A percentile compares a stretch with the other conserved stretches of the same genome.
Conservation (phyloP, 2,329 filamentous ascomycete species). For the Zasmidium citrigriseum region DNA sequence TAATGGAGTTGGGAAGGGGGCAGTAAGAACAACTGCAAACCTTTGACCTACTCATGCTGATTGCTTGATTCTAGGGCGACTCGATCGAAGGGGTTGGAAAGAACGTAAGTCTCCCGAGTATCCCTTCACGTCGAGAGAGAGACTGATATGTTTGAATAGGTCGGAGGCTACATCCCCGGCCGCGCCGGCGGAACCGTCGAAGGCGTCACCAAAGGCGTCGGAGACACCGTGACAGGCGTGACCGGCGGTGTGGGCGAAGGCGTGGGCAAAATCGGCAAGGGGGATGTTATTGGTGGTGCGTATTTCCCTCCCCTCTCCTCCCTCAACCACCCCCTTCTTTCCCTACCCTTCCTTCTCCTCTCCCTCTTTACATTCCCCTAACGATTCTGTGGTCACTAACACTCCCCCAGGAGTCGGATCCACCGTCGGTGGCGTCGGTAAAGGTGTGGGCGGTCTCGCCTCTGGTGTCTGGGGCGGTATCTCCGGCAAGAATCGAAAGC, state of each 20-base stretch:
- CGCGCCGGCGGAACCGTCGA: slow-evolving; percentile 45
- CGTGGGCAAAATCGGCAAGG: slow-evolving; percentile 46
- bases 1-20: slow-evolving; percentile 32
- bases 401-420: slow-evolving; percentile 33
- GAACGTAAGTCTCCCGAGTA: too few relatives aligned
- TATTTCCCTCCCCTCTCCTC: not conserved
- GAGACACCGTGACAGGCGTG: slow-evolving; percentile 40
- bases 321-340: not conserved
- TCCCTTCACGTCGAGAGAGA: too few relatives aligned
- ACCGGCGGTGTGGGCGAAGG: slow-evolving; percentile 45
- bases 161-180: slow-evolving; percentile 39
- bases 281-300: slow-evolving; percentile 45
- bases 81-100: slow-evolving; percentile 28
- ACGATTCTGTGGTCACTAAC: not conserved
- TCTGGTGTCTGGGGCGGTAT: slow-evolving; percentile 35
- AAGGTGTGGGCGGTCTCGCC: slow-evolving; percentile 32
- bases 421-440: slow-evolving; percentile 34
- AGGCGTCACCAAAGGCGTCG: slow-evolving; percentile 45
- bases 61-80: not conserved
- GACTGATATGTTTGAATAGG: too few relatives aligned
- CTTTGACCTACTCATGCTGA: not conserved
- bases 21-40: slow-evolving; percentile 4
- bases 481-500: slow-evolving; percentile 29
- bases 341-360: too few relatives aligned
- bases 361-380: too few relatives aligned